Evolutionary conservation across 2,329 filamentous ascomycete genomes (phyloP), one percentile per base, ranked within the genome.

Genomic region (Balansia obtecta): DNA sequence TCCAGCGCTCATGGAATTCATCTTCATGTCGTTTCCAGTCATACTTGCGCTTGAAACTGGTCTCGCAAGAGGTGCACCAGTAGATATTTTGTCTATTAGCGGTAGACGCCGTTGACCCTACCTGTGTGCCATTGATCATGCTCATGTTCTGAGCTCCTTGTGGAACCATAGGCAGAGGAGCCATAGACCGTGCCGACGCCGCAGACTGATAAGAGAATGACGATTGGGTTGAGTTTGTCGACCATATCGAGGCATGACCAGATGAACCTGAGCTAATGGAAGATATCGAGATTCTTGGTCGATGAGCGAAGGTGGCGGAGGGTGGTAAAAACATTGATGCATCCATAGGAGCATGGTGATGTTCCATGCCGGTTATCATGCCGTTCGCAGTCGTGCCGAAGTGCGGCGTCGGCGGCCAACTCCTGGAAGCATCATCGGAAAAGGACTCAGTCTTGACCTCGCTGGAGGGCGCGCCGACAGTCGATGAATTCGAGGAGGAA

Each of bases 21-120:
- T 83, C 80, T 61, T 85, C 80, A 63, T 85, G 82, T 33, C 79
- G 74, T 63, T 83, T 83, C 82, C 77, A 85, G 62, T 84, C 80
- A 55, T 82, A 81, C 61, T 83, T 83, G 55, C 79, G 74, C 67
- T 81, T 80, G 60, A 84, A 81, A 44, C 78, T 80, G 46, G 81
- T 82, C 61, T 83, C 79, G 63, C 73, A 77, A 16, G 73, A 75
- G 4, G 74, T 77, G 58, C 74, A 77, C 74, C 74, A 77, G 62
- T 77, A 77, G 30, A 75, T 71, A 54, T 76, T 74, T 45, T 68
- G 67, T 57, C 67, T 66, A 50, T 58, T 64, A 48, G 59, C 56
- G 38, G 55, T 60, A 50, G 58, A 57, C 46, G 58, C 57, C 30
- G 57, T 51, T 22, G 68, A 60, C 6, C 57, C 58, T 39, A 61